Conservation (phyloP, 129 eudicot species). For the Glebionis coronaria region DNA sequence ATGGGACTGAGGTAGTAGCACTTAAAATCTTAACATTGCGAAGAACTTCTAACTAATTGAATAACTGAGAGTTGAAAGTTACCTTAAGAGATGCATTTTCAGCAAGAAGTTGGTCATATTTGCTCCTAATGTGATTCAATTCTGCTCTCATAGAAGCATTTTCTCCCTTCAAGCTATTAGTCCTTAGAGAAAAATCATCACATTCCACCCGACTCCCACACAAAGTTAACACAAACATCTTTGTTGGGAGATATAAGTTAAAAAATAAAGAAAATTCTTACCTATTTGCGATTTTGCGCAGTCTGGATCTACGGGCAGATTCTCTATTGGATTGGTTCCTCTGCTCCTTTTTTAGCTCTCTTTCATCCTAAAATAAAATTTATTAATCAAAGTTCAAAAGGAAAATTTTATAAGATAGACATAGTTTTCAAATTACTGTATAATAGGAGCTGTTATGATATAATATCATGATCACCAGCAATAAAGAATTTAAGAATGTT, state of each 20-base stretch:
- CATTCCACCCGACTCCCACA: constrained; percentile 67
- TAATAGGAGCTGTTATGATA: too few species aligned
- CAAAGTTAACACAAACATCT: background rate
- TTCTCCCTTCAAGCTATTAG: constrained; percentile 73
- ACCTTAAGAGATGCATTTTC: constrained; percentile 86
- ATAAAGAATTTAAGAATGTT: too few species aligned
- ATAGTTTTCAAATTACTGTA: too few species aligned
- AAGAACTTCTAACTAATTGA: background rate
- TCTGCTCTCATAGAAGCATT: constrained; percentile 75
- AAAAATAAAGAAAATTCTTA: background rate
- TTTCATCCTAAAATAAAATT: constrained; percentile 66
- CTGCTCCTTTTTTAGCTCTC: constrained; percentile 86
- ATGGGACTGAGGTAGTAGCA: too few species aligned
- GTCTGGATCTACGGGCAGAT: constrained; percentile 94
- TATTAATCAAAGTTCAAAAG: constrained; percentile 8
- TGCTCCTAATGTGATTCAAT: constrained; percentile 59
- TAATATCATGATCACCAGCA: too few species aligned
- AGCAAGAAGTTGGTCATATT: constrained; percentile 66
- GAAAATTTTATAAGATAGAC: too few species aligned
- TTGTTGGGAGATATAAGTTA: too few species aligned
- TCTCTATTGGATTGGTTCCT: constrained; percentile 96
- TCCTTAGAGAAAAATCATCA: constrained; percentile 87
- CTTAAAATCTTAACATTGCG: background rate
- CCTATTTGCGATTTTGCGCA: constrained; percentile 98
- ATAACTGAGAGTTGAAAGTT: background rate